These are phyloP conservation scores for Suillus plorans DNA, from an alignment of 768 basidiomycete genomes.

Conservation along the genomic window DNA sequence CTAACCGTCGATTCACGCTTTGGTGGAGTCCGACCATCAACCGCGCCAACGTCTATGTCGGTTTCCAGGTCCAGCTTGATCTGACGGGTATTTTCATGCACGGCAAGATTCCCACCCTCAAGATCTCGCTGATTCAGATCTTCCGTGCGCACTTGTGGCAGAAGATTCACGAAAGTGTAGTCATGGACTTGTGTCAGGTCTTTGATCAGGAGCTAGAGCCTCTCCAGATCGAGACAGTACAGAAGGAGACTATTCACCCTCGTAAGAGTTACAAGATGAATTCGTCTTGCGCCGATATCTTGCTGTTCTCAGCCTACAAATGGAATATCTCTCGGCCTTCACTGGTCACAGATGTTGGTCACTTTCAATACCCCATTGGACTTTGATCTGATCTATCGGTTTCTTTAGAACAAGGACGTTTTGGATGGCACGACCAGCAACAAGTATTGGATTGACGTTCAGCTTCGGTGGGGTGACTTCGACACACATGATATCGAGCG, in stretches of 20 bases:
- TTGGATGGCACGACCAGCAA: constrained; percentile 97
- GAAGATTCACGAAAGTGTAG: constrained; percentile 93
- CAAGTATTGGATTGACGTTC: constrained; percentile 98
- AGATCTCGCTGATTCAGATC: constrained; percentile 99
- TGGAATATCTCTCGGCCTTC: constrained; percentile 99
- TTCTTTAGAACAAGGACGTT: constrained; percentile 79
- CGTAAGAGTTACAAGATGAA: constrained; percentile 99
- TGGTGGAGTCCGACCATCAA: constrained; percentile 99
- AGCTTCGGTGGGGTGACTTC: constrained; percentile 96
- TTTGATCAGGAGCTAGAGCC: constrained; percentile 99
- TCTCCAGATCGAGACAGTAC: constrained; percentile 97
- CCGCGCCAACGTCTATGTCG: constrained; percentile 98
- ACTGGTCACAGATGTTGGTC: constrained; percentile 84
- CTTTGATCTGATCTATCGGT: constrained; percentile 12
- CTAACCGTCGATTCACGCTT: constrained; percentile 97
- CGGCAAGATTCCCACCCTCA: constrained; percentile 96
- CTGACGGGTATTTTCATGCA: constrained; percentile 98
- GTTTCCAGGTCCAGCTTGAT: constrained; percentile 99
- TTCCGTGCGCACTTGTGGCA: constrained; percentile 99
- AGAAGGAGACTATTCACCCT: constrained; percentile 99
- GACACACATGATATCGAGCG: constrained; percentile 99
- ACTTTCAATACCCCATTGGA: not conserved
- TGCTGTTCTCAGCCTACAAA: constrained; percentile 95
- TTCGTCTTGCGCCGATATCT: constrained; percentile 97
- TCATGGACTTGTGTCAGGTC: constrained; percentile 97